Evolutionary conservation across 495 filamentous ascomycete genomes (phyloP).

Genomic region (Lepraria neglecta): DNA sequence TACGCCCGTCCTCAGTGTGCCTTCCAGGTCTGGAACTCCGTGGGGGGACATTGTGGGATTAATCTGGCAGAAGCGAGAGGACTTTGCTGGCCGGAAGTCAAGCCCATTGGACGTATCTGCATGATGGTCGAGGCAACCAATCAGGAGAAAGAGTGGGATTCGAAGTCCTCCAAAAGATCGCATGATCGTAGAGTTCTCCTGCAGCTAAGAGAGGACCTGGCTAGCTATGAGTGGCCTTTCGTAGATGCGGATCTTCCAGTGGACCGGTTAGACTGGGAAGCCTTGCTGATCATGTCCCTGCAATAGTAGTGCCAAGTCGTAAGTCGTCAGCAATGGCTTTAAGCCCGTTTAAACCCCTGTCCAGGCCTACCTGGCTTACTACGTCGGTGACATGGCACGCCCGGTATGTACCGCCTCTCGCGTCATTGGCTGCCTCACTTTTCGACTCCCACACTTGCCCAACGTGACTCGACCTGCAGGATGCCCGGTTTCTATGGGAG

Average conservation of each 20-base stretch:
- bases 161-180: constrained; percentile 3
- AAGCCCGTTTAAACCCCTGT: neutral
- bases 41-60: too few relatives aligned
- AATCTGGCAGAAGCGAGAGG: too few relatives aligned
- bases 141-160: constrained; percentile 4
- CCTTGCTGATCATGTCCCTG: neutral
- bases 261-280: neutral
- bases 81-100: too few relatives aligned
- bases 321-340: constrained; percentile 11
- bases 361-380: too few relatives aligned
- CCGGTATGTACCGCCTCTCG: constrained; percentile 12
- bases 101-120: neutral
- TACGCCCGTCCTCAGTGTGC: too few relatives aligned
- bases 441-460: neutral
- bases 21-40: too few relatives aligned
- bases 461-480: neutral
- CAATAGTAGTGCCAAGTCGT: neutral
- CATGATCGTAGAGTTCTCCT: neutral
- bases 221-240: too few relatives aligned
- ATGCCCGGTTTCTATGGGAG: constrained; percentile 11
- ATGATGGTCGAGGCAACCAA: constrained; percentile 5
- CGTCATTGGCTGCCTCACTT: constrained; percentile 19
- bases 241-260: too few relatives aligned
- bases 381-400: constrained; percentile 9
- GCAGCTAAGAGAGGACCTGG: neutral